Conservation (phyloP, 2,329 filamentous ascomycete species). For the Pyrenophora seminiperda region DNA sequence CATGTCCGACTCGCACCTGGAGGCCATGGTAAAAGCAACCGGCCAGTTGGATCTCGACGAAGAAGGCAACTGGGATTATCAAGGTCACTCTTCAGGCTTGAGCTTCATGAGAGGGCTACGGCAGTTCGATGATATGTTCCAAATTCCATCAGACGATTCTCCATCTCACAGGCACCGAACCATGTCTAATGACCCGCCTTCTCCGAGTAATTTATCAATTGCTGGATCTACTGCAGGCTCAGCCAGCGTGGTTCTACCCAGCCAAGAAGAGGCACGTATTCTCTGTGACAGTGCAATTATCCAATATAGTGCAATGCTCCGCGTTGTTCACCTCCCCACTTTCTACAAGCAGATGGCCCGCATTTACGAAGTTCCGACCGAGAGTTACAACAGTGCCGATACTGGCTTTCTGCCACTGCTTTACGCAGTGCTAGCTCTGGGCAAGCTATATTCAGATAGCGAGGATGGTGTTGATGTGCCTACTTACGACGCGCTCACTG, state of each 20-base stretch:
- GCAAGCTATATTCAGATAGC: constrained; percentile 54
- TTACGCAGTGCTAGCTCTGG: constrained; percentile 56
- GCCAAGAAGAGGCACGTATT: constrained; percentile 60
- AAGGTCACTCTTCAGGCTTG: constrained; percentile 88
- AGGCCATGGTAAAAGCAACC: constrained; percentile 93
- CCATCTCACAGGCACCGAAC: constrained; percentile 62
- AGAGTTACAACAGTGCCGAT: constrained; percentile 53
- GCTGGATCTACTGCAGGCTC: constrained; percentile 49
- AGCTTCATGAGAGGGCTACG: constrained; percentile 88
- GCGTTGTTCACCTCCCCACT: constrained; percentile 78
- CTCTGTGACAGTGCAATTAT: constrained; percentile 66
- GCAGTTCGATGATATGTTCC: constrained; percentile 79
- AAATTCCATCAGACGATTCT: constrained; percentile 62
- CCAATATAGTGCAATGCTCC: constrained; percentile 66
- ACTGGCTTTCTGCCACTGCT: constrained; percentile 55
- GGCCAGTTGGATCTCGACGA: constrained; percentile 92
- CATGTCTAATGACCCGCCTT: constrained; percentile 68
- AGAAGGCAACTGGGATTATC: constrained; percentile 90
- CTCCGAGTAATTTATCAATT: constrained; percentile 71
- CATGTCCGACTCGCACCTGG: constrained; percentile 68
- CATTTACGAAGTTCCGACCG: constrained; percentile 70
- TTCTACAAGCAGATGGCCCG: constrained; percentile 79
- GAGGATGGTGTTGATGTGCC: constrained; percentile 45
- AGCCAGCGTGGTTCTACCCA: constrained; percentile 67
- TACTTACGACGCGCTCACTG: constrained; percentile 54